phyloP scores from a whole-genome alignment of 345 rosid genomes.

The Euphorbia peplus region DNA sequence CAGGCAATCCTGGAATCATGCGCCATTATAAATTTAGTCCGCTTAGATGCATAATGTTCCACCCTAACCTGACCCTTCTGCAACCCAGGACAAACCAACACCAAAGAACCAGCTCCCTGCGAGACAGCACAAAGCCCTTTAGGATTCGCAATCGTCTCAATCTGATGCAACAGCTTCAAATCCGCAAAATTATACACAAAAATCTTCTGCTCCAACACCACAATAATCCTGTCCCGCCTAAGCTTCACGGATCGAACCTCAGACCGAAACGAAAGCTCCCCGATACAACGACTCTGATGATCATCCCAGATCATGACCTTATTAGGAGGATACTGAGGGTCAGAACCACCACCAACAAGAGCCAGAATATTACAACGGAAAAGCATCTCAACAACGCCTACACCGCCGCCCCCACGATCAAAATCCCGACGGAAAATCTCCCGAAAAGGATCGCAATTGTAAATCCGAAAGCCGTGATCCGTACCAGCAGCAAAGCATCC shows the following conservation, averaged over 20 bases:
- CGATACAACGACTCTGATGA: constrained; percentile 76
- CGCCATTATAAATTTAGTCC: constrained; percentile 89
- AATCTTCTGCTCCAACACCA: constrained; percentile 77
- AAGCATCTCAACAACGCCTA: constrained; percentile 82
- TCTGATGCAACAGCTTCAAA: constrained; percentile 80
- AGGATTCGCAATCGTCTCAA: constrained; percentile 82
- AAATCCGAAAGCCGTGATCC: constrained; percentile 90
- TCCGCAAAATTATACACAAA: constrained; percentile 84
- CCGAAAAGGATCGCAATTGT: constrained; percentile 86
- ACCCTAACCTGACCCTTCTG: constrained; percentile 89
- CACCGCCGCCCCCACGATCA: constrained; percentile 56
- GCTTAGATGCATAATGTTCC: constrained; percentile 79
- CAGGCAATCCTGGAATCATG: constrained; percentile 94
- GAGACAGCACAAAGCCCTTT: constrained; percentile 92
- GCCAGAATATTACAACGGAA: constrained; percentile 92
- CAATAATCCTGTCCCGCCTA: constrained; percentile 72
- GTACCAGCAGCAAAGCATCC: constrained; percentile 89
- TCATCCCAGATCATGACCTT: constrained; percentile 98
- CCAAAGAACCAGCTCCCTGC: constrained; percentile 68
- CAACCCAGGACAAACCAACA: constrained; percentile 80
- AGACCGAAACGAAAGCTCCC: constrained; percentile 85
- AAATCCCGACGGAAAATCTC: constrained; percentile 95
- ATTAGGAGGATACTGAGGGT: constrained; percentile 74
- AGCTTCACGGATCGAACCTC: constrained; percentile 79
- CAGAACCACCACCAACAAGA: constrained; percentile 86